phyloP scores from a whole-genome alignment of 2,329 filamentous ascomycete genomes.

The Sarocladiaceae sp. region DNA sequence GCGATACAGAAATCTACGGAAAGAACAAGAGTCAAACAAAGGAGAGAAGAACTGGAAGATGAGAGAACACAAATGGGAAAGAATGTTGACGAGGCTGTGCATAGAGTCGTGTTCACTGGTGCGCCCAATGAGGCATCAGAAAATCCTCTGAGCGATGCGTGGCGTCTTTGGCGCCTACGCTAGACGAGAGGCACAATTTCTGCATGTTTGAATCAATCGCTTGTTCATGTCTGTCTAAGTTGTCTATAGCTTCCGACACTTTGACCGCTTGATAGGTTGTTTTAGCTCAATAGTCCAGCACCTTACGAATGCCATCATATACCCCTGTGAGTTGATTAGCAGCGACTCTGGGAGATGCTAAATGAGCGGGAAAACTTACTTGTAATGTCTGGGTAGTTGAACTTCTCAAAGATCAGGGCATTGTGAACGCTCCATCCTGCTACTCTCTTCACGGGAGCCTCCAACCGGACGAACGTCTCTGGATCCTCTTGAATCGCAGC shows the following conservation, averaged over 20 bases:
- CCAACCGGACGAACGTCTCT: constrained; percentile 73
- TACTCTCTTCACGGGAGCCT: constrained; percentile 80
- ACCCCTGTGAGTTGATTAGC: constrained; percentile 46
- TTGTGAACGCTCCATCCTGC: constrained; percentile 88
- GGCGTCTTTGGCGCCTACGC: too few relatives aligned
- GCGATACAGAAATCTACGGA: too few relatives aligned
- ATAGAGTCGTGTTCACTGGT: too few relatives aligned
- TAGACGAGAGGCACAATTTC: too few relatives aligned
- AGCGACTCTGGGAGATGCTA: not conserved
- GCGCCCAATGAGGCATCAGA: too few relatives aligned
- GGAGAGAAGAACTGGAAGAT: too few relatives aligned
- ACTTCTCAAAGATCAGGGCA: constrained; percentile 73
- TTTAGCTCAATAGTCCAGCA: constrained; percentile 54
- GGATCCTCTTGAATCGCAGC: constrained; percentile 78
- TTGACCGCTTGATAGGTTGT: not conserved
- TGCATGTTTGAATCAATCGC: too few relatives aligned
- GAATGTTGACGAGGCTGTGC: too few relatives aligned
- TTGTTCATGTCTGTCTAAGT: not conserved
- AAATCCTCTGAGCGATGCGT: too few relatives aligned
- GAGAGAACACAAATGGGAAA: too few relatives aligned
- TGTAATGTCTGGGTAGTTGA: constrained; percentile 79
- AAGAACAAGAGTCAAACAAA: too few relatives aligned
- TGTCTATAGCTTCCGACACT: not conserved
- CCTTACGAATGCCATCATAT: constrained; percentile 66
- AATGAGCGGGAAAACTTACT: constrained; percentile 55